Conservation (phyloP, 306 rosid genomes). For the Gastrolobium bilobum region DNA sequence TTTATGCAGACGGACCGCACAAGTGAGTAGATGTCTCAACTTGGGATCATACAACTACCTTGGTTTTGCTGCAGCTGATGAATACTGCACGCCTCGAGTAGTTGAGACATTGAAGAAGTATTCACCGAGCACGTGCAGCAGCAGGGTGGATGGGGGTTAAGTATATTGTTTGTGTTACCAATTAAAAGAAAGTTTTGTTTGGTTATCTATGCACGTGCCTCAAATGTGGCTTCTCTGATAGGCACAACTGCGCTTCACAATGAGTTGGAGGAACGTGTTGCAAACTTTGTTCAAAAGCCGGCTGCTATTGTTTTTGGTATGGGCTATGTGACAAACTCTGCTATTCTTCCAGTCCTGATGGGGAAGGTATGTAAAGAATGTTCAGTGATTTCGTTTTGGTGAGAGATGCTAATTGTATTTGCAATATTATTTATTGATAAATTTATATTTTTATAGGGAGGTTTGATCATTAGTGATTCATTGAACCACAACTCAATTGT, state of each 20-base stretch:
- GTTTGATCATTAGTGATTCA: slow-evolving; percentile 85
- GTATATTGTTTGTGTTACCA: slow-evolving; percentile 15
- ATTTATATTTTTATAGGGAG: slow-evolving; percentile 58
- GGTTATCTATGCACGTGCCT: slow-evolving; percentile 31
- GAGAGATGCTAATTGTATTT: not conserved
- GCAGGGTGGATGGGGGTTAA: slow-evolving; percentile 84
- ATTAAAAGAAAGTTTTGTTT: not conserved
- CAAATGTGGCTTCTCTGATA: slow-evolving; percentile 38
- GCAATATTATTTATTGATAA: not conserved
- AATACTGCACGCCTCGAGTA: slow-evolving; percentile 84
- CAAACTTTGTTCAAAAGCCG: slow-evolving; percentile 73
- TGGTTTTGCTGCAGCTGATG: slow-evolving; percentile 90
- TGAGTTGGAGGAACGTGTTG: slow-evolving; percentile 72
- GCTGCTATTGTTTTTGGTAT: slow-evolving; percentile 85
- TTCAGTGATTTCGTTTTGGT: slow-evolving; percentile 11
- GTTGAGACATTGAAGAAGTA: slow-evolving; percentile 67
- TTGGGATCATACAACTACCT: slow-evolving; percentile 89
- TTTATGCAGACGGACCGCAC: slow-evolving; percentile 69
- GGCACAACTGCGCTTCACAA: slow-evolving; percentile 74
- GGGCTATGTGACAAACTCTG: slow-evolving; percentile 88
- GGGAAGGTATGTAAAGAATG: slow-evolving; percentile 63
- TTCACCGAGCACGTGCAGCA: slow-evolving; percentile 88
- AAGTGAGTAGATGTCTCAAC: slow-evolving; percentile 73
- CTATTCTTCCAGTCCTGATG: slow-evolving; percentile 77
- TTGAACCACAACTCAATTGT: slow-evolving; percentile 86